Evolutionary conservation across 2,329 filamentous ascomycete genomes (phyloP).

Genomic region (Amphichorda felina): DNA sequence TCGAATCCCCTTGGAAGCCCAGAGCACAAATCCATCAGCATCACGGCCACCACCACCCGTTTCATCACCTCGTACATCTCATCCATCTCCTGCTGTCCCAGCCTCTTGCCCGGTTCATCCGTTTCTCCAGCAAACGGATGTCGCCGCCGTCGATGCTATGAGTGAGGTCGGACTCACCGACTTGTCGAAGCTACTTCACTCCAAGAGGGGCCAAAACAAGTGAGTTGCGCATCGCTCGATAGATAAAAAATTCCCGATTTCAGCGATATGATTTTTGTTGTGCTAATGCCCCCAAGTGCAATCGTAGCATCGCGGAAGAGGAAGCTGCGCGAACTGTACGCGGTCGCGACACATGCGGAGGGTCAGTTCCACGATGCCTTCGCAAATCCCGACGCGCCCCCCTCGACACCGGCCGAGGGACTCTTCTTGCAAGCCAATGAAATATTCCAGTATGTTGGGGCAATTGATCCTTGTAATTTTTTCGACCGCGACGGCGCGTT

Average conservation of each 20-base stretch:
- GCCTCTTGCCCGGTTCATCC: slow-evolving; percentile 3
- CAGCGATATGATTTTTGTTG: slow-evolving; percentile 27
- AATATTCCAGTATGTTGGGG: slow-evolving; percentile 43
- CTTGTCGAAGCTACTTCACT: slow-evolving; percentile 54
- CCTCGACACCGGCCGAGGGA: slow-evolving; percentile 37
- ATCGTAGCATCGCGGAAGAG: slow-evolving; percentile 78
- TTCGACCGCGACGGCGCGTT: slow-evolving; percentile 8
- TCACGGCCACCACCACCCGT: slow-evolving; percentile 4
- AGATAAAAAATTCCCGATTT: slow-evolving; percentile 38
- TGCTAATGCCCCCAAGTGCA: slow-evolving; percentile 43
- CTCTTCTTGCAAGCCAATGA: slow-evolving; percentile 45
- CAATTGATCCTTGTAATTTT: slow-evolving; percentile 8
- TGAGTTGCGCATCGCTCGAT: slow-evolving; percentile 31
- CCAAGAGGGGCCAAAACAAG: slow-evolving; percentile 51
- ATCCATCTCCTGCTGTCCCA: slow-evolving; percentile 3
- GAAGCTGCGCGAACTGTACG: slow-evolving; percentile 80
- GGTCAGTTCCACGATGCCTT: slow-evolving; percentile 47
- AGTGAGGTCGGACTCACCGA: slow-evolving; percentile 58
- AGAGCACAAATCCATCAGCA: slow-evolving; percentile 12
- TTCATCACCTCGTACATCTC: slow-evolving; percentile 20
- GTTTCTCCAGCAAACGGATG: slow-evolving; percentile 42
- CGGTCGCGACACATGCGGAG: slow-evolving; percentile 60
- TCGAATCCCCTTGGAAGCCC: slow-evolving; percentile 8
- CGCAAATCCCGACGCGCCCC: slow-evolving; percentile 43
- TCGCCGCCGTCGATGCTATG: slow-evolving; percentile 57